These are phyloP conservation scores for Bassia scoparia DNA, from an alignment of 148 eudicot species.

Conservation along the genomic window DNA sequence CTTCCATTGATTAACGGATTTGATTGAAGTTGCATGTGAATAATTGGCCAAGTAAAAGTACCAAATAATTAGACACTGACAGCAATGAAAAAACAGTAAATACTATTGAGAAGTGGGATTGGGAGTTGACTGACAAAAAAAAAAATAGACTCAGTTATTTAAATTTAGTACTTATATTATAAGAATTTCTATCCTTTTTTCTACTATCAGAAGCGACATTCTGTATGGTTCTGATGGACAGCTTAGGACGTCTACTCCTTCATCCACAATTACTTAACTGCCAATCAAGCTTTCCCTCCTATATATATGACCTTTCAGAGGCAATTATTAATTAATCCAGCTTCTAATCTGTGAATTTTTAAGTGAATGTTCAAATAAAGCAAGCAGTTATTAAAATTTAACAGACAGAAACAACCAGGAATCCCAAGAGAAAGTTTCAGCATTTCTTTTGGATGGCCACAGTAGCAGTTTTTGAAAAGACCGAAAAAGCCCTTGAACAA, in stretches of 20 bases:
- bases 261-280: slow-evolving; percentile 41
- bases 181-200: slow-evolving; percentile 18
- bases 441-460: too few species aligned
- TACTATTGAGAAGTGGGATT: neutral
- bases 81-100: neutral
- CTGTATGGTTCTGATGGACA: slow-evolving; percentile 27
- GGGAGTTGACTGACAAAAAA: slow-evolving; percentile 1
- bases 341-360: too few species aligned
- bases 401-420: too few species aligned
- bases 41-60: slow-evolving; percentile 2
- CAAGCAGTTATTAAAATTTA: too few species aligned
- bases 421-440: too few species aligned
- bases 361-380: too few species aligned
- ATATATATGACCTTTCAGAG: slow-evolving; percentile 8
- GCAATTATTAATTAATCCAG: too few species aligned
- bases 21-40: slow-evolving; percentile 10
- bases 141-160: neutral
- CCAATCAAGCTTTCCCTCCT: slow-evolving; percentile 28
- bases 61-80: slow-evolving; percentile 10
- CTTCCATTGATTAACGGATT: slow-evolving; percentile 26
- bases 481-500: neutral
- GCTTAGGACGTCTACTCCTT: slow-evolving; percentile 44
- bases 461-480: neutral
- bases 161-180: too few species aligned
- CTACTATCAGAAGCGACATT: slow-evolving; percentile 23